These are phyloP conservation scores for Eimeria maxima DNA, from an alignment of 169 alveolate genomes.

Conservation along the genomic window DNA sequence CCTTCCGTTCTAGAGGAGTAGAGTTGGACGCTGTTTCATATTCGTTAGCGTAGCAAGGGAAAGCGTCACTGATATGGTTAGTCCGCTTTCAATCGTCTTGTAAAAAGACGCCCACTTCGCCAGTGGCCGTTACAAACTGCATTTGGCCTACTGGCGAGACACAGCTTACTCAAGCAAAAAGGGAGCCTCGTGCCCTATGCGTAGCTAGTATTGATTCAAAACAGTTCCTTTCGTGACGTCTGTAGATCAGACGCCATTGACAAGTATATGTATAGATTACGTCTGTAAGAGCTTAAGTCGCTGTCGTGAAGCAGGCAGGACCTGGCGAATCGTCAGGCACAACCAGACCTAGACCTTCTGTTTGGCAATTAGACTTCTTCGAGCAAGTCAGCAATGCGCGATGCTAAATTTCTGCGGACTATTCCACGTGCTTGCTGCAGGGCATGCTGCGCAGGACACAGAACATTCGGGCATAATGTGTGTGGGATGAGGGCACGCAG, in stretches of 20 bases:
- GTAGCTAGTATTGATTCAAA: background rate
- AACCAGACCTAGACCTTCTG: background rate
- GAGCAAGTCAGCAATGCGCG: slow-evolving; percentile 25
- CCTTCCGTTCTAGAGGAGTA: background rate
- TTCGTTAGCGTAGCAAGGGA: background rate
- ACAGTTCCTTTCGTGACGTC: background rate
- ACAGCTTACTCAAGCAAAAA: background rate
- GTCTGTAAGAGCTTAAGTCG: background rate
- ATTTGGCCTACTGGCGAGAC: background rate
- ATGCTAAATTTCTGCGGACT: slow-evolving; percentile 40
- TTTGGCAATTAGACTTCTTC: slow-evolving; percentile 6
- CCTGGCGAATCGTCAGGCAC: background rate
- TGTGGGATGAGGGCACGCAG: background rate
- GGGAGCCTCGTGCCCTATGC: background rate
- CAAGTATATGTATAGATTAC: background rate
- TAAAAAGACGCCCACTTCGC: background rate
- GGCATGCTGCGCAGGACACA: slow-evolving; percentile 33
- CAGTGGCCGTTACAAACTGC: background rate
- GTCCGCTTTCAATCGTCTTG: background rate
- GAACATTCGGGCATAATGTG: background rate
- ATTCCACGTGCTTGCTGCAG: slow-evolving; percentile 59
- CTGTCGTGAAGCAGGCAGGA: background rate
- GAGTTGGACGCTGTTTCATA: background rate
- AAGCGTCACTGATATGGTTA: background rate
- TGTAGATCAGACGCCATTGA: background rate